Conservation (phyloP, 1,139 yeast species). For the Lodderomyces elongisporus region DNA sequence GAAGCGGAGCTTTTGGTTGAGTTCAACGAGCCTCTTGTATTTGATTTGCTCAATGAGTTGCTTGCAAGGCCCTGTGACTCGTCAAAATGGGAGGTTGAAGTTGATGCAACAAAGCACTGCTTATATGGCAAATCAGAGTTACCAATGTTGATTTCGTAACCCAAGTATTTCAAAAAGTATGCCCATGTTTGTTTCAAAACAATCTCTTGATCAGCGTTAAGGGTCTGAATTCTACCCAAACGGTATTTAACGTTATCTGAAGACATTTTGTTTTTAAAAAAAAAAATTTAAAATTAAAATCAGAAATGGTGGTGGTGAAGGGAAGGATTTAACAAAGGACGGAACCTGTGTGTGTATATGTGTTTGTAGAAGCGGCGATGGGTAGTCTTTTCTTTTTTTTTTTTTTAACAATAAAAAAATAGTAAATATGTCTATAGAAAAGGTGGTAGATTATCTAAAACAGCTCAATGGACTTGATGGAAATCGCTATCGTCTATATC, state of each 20-base stretch:
- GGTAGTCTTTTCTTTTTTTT: not conserved
- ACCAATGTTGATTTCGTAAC: slow-evolving; percentile 31
- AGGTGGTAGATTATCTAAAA: no score
- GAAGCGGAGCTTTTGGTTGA: slow-evolving; percentile 20
- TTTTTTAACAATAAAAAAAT: no score
- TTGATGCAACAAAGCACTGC: slow-evolving; percentile 34
- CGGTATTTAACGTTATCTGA: slow-evolving; percentile 17
- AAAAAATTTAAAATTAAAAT: not conserved
- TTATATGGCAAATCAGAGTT: slow-evolving; percentile 27
- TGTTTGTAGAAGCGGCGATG: no score
- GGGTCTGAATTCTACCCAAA: slow-evolving; percentile 40
- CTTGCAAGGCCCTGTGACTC: slow-evolving; percentile 16
- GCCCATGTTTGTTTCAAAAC: slow-evolving; percentile 41
- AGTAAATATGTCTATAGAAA: no score
- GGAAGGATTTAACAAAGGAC: no score
- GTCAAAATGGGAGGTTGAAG: slow-evolving; percentile 17
- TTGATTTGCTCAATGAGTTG: slow-evolving; percentile 23
- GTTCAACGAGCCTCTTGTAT: slow-evolving; percentile 24
- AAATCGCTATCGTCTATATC: no score
- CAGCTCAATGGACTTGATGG: no score
- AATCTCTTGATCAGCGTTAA: slow-evolving; percentile 38
- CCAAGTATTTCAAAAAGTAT: slow-evolving; percentile 32
- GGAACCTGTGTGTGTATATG: no score
- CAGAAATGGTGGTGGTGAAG: no score
- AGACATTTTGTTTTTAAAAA: slow-evolving; percentile 7